A percentile compares a stretch with the other conserved stretches of the same genome.
These are phyloP conservation scores for Penicillium parvum DNA, from an alignment of 495 filamentous ascomycete genomes.

Conservation along the genomic window DNA sequence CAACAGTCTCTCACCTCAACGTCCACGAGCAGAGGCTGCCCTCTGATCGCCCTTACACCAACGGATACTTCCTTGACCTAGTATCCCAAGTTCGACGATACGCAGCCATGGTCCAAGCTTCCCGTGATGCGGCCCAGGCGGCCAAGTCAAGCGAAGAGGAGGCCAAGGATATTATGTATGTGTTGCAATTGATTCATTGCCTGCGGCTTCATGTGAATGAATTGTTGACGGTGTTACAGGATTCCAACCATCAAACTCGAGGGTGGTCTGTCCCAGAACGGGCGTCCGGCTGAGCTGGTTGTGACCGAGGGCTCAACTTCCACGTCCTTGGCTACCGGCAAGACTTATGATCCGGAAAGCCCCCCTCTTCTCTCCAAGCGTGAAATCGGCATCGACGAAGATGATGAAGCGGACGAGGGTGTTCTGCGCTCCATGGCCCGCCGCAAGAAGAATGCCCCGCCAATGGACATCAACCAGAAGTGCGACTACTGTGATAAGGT, in stretches of 20 bases:
- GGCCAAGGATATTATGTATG: slow-evolving; percentile 2
- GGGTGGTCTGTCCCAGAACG: slow-evolving; percentile 72
- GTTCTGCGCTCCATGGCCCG: slow-evolving; percentile 84
- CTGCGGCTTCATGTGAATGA: slow-evolving; percentile 37
- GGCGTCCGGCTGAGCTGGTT: slow-evolving; percentile 72
- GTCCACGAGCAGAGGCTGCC: slow-evolving; percentile 77
- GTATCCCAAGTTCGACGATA: slow-evolving; percentile 78
- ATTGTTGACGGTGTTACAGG: neutral
- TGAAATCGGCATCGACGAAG: slow-evolving; percentile 51
- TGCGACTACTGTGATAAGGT: slow-evolving; percentile 80
- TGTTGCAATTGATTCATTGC: neutral
- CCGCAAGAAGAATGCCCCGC: slow-evolving; percentile 70
- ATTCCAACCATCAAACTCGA: slow-evolving; percentile 60
- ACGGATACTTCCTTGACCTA: slow-evolving; percentile 91
- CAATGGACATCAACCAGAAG: slow-evolving; percentile 70
- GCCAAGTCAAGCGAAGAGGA: slow-evolving; percentile 1
- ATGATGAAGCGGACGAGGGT: slow-evolving; percentile 61
- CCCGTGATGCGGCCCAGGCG: slow-evolving; percentile 32
- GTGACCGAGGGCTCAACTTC: slow-evolving; percentile 70
- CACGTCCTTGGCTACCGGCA: slow-evolving; percentile 67
- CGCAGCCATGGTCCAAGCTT: slow-evolving; percentile 56
- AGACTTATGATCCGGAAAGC: slow-evolving; percentile 39
- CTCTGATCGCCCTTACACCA: slow-evolving; percentile 81
- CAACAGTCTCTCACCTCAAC: slow-evolving; percentile 72
- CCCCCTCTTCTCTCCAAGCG: slow-evolving; percentile 55